phyloP scores from a whole-genome alignment of 2,329 filamentous ascomycete genomes.

The Nothomitra cinnamomea region DNA sequence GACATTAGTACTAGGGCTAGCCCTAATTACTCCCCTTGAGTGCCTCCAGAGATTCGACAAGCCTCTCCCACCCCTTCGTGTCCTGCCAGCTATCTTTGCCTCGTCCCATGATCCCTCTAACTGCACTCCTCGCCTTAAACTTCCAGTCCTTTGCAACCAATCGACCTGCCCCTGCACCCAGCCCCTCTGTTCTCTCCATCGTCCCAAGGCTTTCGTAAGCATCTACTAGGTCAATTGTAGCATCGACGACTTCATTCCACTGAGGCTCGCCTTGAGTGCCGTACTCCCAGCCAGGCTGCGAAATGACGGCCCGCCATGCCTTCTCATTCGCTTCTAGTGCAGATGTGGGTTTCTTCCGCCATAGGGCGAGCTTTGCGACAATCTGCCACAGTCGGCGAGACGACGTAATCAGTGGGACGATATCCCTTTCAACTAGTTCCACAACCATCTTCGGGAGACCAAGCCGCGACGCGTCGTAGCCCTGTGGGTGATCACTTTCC shows the following conservation, averaged over 20 bases:
- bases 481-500: conserved; percentile 20
- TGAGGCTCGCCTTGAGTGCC: conserved; percentile 42
- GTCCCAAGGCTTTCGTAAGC: conserved; percentile 58
- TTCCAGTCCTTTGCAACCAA: conserved; percentile 67
- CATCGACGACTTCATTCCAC: conserved; percentile 57
- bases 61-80: conserved; percentile 44
- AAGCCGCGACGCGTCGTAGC: conserved; percentile 24
- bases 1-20: too few species aligned
- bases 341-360: conserved; percentile 50
- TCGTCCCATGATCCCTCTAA: conserved; percentile 68
- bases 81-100: conserved; percentile 73
- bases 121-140: conserved; percentile 71
- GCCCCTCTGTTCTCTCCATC: conserved; percentile 32
- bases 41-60: conserved; percentile 31
- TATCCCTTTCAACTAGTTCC: conserved; percentile 52
- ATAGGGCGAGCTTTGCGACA: conserved; percentile 53
- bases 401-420: conserved; percentile 72
- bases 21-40: not conserved
- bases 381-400: conserved; percentile 63
- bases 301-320: conserved; percentile 60
- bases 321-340: conserved; percentile 78
- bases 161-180: conserved; percentile 32
- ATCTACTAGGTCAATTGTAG: conserved; percentile 67
- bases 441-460: conserved; percentile 45
- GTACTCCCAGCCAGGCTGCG: conserved; percentile 32